These are phyloP conservation scores for Dissoconium aciculare DNA, from an alignment of 2,329 filamentous ascomycete genomes.

Conservation along the genomic window DNA sequence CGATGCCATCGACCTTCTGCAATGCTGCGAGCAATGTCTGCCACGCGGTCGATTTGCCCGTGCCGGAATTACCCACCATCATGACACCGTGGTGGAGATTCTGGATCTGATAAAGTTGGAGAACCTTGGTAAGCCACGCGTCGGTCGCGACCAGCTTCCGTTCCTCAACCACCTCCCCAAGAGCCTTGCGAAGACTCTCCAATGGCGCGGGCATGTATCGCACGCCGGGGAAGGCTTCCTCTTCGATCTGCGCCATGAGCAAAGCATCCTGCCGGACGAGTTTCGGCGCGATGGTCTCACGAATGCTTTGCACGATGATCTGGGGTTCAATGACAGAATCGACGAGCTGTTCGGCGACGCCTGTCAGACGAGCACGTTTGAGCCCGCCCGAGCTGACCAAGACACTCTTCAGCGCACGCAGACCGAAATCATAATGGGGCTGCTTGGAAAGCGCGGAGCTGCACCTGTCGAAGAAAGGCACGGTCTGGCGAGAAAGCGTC, in stretches of 20 bases:
- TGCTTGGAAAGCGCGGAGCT: slow-evolving; percentile 73
- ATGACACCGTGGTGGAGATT: slow-evolving; percentile 98
- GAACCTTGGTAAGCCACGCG: slow-evolving; percentile 90
- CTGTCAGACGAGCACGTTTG: slow-evolving; percentile 63
- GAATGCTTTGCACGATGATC: slow-evolving; percentile 95
- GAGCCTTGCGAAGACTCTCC: slow-evolving; percentile 61
- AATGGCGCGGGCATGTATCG: slow-evolving; percentile 84
- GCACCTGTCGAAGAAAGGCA: slow-evolving; percentile 96
- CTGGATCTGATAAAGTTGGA: slow-evolving; percentile 97
- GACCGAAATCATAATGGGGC: slow-evolving; percentile 95
- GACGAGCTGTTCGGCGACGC: slow-evolving; percentile 36
- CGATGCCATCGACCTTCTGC: slow-evolving; percentile 76
- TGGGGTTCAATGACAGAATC: slow-evolving; percentile 75
- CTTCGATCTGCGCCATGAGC: slow-evolving; percentile 71
- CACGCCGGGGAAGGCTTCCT: slow-evolving; percentile 77
- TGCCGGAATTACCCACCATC: slow-evolving; percentile 98
- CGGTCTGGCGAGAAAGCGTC: slow-evolving; percentile 80
- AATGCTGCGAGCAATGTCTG: slow-evolving; percentile 79
- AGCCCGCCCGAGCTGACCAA: slow-evolving; percentile 93
- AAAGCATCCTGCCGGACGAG: slow-evolving; percentile 85
- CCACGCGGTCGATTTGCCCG: slow-evolving; percentile 94
- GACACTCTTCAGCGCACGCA: slow-evolving; percentile 96
- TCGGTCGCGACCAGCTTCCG: slow-evolving; percentile 82
- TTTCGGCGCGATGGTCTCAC: slow-evolving; percentile 96
- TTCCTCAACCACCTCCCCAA: slow-evolving; percentile 67